Conservation (phyloP, 2,329 filamentous ascomycete genomes). For the Alternaria longipes region DNA sequence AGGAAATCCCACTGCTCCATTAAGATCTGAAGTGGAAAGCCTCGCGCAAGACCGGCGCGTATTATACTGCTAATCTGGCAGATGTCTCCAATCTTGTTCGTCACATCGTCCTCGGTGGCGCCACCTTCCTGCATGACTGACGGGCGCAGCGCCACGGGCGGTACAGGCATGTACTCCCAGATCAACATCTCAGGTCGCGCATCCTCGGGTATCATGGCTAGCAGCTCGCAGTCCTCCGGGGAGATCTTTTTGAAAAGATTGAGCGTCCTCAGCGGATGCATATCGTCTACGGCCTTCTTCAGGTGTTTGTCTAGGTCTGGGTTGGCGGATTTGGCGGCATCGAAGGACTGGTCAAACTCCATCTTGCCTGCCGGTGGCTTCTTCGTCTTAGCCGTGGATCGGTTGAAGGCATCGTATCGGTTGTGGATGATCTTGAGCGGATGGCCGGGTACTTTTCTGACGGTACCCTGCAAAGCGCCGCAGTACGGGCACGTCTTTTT, state of each 20-base stretch:
- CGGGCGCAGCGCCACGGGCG: slow-evolving; percentile 91
- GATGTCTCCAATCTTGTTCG: slow-evolving; percentile 96
- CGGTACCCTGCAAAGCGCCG: slow-evolving; percentile 83
- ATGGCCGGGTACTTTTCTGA: slow-evolving; percentile 81
- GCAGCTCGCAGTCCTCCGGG: slow-evolving; percentile 84
- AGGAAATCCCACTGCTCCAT: slow-evolving; percentile 99
- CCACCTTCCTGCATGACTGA: slow-evolving; percentile 93
- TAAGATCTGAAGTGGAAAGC: slow-evolving; percentile 84
- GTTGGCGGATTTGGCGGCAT: slow-evolving; percentile 78
- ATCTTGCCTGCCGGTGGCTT: slow-evolving; percentile 81
- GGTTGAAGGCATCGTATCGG: slow-evolving; percentile 88
- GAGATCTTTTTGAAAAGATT: slow-evolving; percentile 92
- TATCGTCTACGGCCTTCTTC: slow-evolving; percentile 90
- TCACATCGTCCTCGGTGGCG: slow-evolving; percentile 95
- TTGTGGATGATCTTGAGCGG: slow-evolving; percentile 95
- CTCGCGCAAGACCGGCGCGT: slow-evolving; percentile 80
- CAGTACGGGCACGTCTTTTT: slow-evolving; percentile 84
- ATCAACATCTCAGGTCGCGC: slow-evolving; percentile 95
- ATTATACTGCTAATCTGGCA: slow-evolving; percentile 91
- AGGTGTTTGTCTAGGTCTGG: slow-evolving; percentile 89
- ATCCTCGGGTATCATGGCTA: slow-evolving; percentile 86
- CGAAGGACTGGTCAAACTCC: slow-evolving; percentile 86
- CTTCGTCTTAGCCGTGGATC: slow-evolving; percentile 87
- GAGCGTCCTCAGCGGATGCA: slow-evolving; percentile 87
- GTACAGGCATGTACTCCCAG: slow-evolving; percentile 95